Conservation (phyloP, 192 early-diverging fungal genomes). For the Radiomyces spectabilis region DNA sequence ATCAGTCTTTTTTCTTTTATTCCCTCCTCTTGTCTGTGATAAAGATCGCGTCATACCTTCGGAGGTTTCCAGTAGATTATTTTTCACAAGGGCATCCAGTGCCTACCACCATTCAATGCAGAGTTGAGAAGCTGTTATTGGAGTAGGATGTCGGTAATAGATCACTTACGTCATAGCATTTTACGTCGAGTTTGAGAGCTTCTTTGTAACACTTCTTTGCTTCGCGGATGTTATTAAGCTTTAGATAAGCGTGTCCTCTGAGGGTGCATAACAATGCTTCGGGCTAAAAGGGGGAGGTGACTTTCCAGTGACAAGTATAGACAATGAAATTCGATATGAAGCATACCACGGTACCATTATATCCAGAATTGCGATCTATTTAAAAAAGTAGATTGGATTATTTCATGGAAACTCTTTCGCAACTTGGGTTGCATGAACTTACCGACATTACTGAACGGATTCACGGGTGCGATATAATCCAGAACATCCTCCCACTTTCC, state of each 20-base stretch:
- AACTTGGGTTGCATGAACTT: too few species aligned
- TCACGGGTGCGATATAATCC: constrained; percentile 42
- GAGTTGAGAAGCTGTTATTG: not conserved
- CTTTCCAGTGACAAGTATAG: not conserved
- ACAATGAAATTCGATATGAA: constrained; percentile 2
- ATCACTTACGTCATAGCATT: constrained; percentile 53
- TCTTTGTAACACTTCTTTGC: constrained; percentile 57
- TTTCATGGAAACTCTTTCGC: too few species aligned
- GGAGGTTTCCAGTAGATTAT: constrained; percentile 61
- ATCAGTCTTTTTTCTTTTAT: not conserved
- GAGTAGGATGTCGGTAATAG: too few species aligned
- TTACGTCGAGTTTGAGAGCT: constrained; percentile 54
- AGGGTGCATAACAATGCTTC: constrained; percentile 58
- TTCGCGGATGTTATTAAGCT: constrained; percentile 35
- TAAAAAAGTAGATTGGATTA: too few species aligned
- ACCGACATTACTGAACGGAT: too few species aligned
- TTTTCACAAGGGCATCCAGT: constrained; percentile 42
- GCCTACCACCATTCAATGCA: too few species aligned
- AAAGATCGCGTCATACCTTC: too few species aligned
- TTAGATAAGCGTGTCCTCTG: constrained; percentile 45
- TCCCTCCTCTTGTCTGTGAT: constrained; percentile 52
- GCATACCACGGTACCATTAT: too few species aligned
- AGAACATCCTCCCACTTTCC: constrained; percentile 49
- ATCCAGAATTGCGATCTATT: too few species aligned
- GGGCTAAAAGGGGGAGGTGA: constrained; percentile 35